These are phyloP conservation scores for Tilletiaria anomala DNA, from an alignment of 1,284 basidiomycete species.

Conservation along the genomic window DNA sequence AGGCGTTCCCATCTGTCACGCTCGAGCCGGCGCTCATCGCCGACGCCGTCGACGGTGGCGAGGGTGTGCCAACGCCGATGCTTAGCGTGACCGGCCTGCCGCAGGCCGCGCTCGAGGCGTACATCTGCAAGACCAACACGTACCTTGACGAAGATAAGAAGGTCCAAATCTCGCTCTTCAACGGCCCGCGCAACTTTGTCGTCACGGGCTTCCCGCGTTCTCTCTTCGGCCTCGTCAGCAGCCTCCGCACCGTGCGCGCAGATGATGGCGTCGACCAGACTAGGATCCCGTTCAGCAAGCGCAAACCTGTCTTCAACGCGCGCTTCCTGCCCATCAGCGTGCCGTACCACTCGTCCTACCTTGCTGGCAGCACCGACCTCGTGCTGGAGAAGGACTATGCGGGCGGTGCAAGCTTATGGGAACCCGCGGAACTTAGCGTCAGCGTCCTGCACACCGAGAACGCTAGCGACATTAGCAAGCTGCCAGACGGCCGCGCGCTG, in stretches of 20 bases:
- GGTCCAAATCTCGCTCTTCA: conserved; percentile 73
- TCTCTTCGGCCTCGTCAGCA: conserved; percentile 83
- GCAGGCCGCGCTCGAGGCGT: conserved; percentile 55
- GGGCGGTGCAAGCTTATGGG: conserved; percentile 46
- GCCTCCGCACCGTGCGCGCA: conserved; percentile 75
- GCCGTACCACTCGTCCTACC: conserved; percentile 83
- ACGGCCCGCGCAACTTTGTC: conserved; percentile 78
- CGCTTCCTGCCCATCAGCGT: conserved; percentile 88
- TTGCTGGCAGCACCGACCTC: conserved; percentile 61
- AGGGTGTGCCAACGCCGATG: conserved; percentile 88
- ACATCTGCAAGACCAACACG: conserved; percentile 75
- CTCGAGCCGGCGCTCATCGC: conserved; percentile 75
- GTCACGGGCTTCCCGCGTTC: conserved; percentile 82
- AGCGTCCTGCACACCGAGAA: conserved; percentile 78
- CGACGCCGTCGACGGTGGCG: conserved; percentile 77
- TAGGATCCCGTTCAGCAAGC: conserved; percentile 81
- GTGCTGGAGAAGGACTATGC: conserved; percentile 58
- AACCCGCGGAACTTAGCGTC: conserved; percentile 57
- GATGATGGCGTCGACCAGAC: conserved; percentile 77
- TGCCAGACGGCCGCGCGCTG: conserved; percentile 13
- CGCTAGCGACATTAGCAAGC: conserved; percentile 20
- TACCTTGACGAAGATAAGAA: conserved; percentile 59
- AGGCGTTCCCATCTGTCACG: conserved; percentile 83
- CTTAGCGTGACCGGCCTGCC: conserved; percentile 70
- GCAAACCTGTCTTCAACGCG: conserved; percentile 81